Evolutionary conservation across 352 stramenopile genomes (phyloP), one percentile per base, ranked within the genome.

Genomic region (Globisporangium acanthophoron): DNA sequence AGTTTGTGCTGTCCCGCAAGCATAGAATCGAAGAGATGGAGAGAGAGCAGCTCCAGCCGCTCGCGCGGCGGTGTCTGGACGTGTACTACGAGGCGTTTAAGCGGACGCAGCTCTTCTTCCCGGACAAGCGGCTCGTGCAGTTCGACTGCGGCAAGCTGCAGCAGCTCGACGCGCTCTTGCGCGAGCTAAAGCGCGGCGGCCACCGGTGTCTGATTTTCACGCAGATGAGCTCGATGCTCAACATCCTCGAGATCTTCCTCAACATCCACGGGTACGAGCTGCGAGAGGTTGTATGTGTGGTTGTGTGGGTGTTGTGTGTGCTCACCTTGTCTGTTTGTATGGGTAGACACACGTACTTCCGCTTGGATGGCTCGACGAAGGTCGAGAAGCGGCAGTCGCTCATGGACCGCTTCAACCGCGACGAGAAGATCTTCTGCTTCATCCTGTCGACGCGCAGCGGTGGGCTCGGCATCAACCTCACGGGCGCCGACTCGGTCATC

Each of bases 211-310:
- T 98, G n/a, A 97, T 98, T 44, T 98, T 98, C 57, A 98, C 92
- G 29, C 96, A 99, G 71, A 99, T 99, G 97, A 98, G 93, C 54
- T 97, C 96, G 51, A 99, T 99, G 97, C 80, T 99, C 35, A 98
- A 99, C 73, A 96, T 99, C 37, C 81, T 99, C 15, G 97, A 99
- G 79, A 84, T 93, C 48, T 99, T 99, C 73, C 77, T 99, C 40
- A 99, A 98, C 62, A 77, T 99, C 8, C 92, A 99, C 70, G 96
- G 96, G 69, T 73, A 58, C 29, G 51, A 48, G 9, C 9, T 7
- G 49, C 13, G n/a, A 4, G 3, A 29, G 29, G 24, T 27, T 27
- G 24, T 3, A 27, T 27, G 24, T 54, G 49, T 54, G 50, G 6
- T 5, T 11, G 18, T 56, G 24, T 48, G n/a, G 16, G 16, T 16